These are phyloP conservation scores for Platanthera zijinensis DNA, from an alignment of 106 monocot species.

Conservation along the genomic window DNA sequence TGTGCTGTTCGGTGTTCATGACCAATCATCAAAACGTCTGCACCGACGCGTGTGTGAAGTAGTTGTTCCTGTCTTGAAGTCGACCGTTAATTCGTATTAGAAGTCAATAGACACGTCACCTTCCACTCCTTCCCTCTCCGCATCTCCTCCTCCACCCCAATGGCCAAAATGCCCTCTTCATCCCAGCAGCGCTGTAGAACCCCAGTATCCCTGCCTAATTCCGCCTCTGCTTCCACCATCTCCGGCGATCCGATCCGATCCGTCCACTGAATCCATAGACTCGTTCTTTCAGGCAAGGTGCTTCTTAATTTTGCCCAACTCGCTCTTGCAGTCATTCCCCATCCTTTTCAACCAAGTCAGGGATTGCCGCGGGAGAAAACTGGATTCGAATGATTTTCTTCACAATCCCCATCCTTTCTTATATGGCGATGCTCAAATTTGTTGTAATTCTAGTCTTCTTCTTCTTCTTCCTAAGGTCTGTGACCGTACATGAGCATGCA, in stretches of 20 bases:
- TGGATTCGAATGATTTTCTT: not conserved
- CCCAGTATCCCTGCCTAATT: not conserved
- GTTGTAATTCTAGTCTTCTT: not conserved
- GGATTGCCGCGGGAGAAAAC: no score
- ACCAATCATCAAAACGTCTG: not conserved
- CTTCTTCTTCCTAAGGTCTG: not conserved
- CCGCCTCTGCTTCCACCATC: not conserved
- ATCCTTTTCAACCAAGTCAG: no score
- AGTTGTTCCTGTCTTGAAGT: not conserved
- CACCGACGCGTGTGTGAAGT: not conserved
- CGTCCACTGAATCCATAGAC: not conserved
- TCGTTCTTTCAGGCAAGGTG: not conserved
- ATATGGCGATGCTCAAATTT: not conserved
- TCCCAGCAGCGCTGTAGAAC: not conserved
- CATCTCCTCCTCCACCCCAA: not conserved
- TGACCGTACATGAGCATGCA: not conserved
- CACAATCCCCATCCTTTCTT: not conserved
- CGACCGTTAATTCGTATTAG: not conserved
- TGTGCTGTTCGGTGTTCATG: not conserved
- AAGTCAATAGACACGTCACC: not conserved
- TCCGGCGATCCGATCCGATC: slow-evolving; percentile 7
- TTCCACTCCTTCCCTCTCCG: not conserved
- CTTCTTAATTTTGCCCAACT: not conserved
- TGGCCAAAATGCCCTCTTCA: not conserved
- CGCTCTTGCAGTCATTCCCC: not conserved